Conservation (phyloP, 805 yeast species). For the Candida incommunis region DNA sequence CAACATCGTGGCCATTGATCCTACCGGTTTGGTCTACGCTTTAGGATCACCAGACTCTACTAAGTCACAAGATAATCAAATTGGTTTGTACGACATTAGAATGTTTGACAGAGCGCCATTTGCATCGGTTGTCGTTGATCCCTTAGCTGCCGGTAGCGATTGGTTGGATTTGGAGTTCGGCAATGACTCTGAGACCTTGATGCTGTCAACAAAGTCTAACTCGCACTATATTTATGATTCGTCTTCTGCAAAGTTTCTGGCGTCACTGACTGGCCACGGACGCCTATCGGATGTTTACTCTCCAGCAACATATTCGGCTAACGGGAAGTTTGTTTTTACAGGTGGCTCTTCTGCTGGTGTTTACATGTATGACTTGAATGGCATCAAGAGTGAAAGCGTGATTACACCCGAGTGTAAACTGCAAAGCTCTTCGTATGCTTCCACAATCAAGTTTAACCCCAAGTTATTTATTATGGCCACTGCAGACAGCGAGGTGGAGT, state of each 20-base stretch:
- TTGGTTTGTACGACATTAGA: slow-evolving; percentile 48
- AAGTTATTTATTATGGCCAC: slow-evolving; percentile 45
- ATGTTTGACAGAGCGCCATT: slow-evolving; percentile 47
- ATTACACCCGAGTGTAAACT: neutral
- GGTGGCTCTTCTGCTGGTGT: slow-evolving; percentile 20
- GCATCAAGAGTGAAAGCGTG: too few relatives aligned
- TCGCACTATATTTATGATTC: slow-evolving; percentile 57
- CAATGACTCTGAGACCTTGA: slow-evolving; percentile 53
- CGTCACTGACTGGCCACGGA: slow-evolving; percentile 32
- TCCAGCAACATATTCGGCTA: slow-evolving; percentile 49
- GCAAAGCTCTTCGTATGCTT: neutral
- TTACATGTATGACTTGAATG: slow-evolving; percentile 25
- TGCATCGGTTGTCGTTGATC: slow-evolving; percentile 24
- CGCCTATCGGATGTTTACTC: slow-evolving; percentile 18
- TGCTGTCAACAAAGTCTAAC: slow-evolving; percentile 43
- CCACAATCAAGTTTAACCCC: slow-evolving; percentile 37
- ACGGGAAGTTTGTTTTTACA: slow-evolving; percentile 40
- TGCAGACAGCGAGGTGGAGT: slow-evolving; percentile 38
- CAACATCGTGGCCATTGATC: slow-evolving; percentile 54
- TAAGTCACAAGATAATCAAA: slow-evolving; percentile 12
- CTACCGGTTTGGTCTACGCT: slow-evolving; percentile 72
- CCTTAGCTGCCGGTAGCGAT: slow-evolving; percentile 21
- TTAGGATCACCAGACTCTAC: slow-evolving; percentile 34
- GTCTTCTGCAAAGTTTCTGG: slow-evolving; percentile 39
- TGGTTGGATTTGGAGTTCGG: slow-evolving; percentile 70